Base-by-base conservation (phyloP, 1,139 yeast species). In the Suhomyces yuchorum region DNA sequence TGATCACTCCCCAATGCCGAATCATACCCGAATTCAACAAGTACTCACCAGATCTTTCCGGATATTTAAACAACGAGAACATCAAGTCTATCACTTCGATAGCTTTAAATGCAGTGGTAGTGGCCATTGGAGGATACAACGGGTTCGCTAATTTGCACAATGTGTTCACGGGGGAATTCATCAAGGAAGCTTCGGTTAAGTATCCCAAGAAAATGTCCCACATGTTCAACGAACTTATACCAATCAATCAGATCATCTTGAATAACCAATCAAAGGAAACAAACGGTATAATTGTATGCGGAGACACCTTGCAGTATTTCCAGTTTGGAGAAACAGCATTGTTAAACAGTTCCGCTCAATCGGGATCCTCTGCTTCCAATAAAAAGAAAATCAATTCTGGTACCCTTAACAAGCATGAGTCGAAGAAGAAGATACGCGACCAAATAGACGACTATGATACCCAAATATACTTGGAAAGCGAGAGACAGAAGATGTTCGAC, bases 91-190 rank as follows among this genome's bases (percentile, higher is more conserved):
- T 62, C 43, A 54, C 75, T 49, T 52, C 72, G 51, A 49, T 74
- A 61, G 65, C 73, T 49, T 43, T 78, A 60, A 57, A 72, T 68
- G 56, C 80, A 64, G 44, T 69, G 53, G 76, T 85, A 3, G 66
- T 85, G 6, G 71, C 83, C 1, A 70, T 84, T 2, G 87, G 87
- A 0, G 87, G 88, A 1, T 78, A 76, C 55, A 78, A 83, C 54
- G 93, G 93, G 17, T 74, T 72, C 51, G 76, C 84, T 4, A 80
- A 83, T 43, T 67, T 87, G 20, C 81, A 81, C 62, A 88, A 89
- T 59, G 73, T 81, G 0, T 71, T 82, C 45, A 82, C 82, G 0
- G 93, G 93, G 2, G 75, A 73, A 38, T 72, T 70, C 40, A 59
- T 83, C 14, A 67, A 83, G 47, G 77, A 77, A 23, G 77, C 78